Percentiles rank a stretch among this genome's conserved stretches.
These are phyloP conservation scores for Schizonepeta tenuifolia DNA, from an alignment of 257 asterid species.

Conservation along the genomic window DNA sequence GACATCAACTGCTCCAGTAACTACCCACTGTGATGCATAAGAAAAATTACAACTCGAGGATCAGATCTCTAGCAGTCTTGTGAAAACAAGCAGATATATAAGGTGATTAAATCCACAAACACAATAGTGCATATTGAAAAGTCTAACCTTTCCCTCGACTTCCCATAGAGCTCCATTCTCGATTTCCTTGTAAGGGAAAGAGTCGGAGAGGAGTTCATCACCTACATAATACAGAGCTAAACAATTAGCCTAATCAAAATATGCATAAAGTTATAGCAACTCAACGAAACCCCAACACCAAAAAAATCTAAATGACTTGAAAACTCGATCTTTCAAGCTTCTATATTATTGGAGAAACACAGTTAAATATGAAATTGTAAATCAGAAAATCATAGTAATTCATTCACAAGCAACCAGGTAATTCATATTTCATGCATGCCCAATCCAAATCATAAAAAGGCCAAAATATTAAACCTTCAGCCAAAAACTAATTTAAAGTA, in stretches of 20 bases:
- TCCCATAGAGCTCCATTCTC: constrained; percentile 85
- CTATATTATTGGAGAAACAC: background rate
- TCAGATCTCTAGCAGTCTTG: background rate
- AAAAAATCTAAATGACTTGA: no score
- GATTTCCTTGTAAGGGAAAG: constrained; percentile 79
- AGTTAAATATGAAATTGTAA: background rate
- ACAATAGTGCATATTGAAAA: background rate
- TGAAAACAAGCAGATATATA: background rate
- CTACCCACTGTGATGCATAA: constrained; percentile 69
- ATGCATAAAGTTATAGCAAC: background rate
- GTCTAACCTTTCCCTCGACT: constrained; percentile 80
- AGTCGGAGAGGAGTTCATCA: constrained; percentile 85
- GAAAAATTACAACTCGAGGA: background rate
- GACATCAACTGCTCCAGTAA: constrained; percentile 64
- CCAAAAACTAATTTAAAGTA: background rate
- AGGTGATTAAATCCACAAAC: background rate
- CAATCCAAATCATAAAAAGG: background rate
- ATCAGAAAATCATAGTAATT: background rate
- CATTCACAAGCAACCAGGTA: background rate
- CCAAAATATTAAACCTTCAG: background rate
- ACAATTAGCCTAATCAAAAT: background rate
- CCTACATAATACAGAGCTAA: background rate
- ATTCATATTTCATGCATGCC: background rate
- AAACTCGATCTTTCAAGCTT: background rate
- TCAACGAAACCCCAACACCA: background rate